Percentiles rank a stretch among this genome's conserved stretches.
Conservation (phyloP, 805 yeast species). For the Starmerella cellae region DNA sequence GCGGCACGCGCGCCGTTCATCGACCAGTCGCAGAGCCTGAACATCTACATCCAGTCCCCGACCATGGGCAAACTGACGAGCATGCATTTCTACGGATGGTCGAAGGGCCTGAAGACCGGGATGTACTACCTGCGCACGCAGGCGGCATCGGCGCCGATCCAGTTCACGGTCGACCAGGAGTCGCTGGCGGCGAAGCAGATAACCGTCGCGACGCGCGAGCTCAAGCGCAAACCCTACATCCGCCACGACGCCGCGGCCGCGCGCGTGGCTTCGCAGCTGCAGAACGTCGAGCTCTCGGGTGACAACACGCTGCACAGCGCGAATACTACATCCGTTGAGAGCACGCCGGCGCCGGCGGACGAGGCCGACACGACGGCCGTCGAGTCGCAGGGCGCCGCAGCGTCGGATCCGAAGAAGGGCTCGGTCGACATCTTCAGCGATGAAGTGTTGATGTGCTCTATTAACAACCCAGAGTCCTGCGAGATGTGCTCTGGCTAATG, state of each 20-base stretch:
- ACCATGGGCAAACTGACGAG: slow-evolving; percentile 93
- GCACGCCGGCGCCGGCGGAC: slow-evolving; percentile 13
- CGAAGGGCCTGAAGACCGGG: slow-evolving; percentile 95
- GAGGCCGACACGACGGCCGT: slow-evolving; percentile 9
- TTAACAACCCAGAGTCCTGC: slow-evolving; percentile 92
- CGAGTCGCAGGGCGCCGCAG: slow-evolving; percentile 15
- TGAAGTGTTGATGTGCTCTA: slow-evolving; percentile 91
- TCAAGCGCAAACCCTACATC: slow-evolving; percentile 21
- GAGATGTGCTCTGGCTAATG: slow-evolving; percentile 92
- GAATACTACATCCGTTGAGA: slow-evolving; percentile 4
- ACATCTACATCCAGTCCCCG: slow-evolving; percentile 75
- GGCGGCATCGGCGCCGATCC: slow-evolving; percentile 95
- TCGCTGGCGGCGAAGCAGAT: slow-evolving; percentile 23
- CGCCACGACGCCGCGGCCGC: slow-evolving; percentile 12
- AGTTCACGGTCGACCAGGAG: slow-evolving; percentile 60
- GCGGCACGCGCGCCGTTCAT: slow-evolving; percentile 61
- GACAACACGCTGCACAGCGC: slow-evolving; percentile 6
- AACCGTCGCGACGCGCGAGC: slow-evolving; percentile 13
- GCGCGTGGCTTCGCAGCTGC: slow-evolving; percentile 5
- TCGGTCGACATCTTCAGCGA: slow-evolving; percentile 71
- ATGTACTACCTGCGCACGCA: slow-evolving; percentile 96
- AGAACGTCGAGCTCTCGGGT: slow-evolving; percentile 6
- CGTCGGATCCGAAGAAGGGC: slow-evolving; percentile 25
- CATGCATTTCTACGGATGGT: slow-evolving; percentile 99
- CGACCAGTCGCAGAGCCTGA: slow-evolving; percentile 85